A percentile compares a stretch with the other conserved stretches of the same genome.
These are phyloP conservation scores for Trichosporon faecale DNA, from an alignment of 1,284 basidiomycete species.

Conservation along the genomic window DNA sequence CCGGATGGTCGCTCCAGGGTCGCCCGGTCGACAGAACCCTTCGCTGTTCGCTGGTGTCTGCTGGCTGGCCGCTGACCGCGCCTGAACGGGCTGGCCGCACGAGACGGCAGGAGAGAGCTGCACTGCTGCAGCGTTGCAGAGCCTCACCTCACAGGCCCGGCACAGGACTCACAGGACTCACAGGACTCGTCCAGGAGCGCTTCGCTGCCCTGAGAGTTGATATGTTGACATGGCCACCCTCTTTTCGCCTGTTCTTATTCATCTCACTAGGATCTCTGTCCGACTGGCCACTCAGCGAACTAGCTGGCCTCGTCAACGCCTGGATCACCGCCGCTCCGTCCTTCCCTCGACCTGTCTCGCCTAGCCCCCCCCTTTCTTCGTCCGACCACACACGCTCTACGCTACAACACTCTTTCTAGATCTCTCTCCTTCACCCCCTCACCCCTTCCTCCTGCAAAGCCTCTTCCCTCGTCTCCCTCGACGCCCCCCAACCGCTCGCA, in stretches of 20 bases:
- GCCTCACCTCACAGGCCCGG: no score
- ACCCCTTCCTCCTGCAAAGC: background rate
- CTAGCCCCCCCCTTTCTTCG: background rate
- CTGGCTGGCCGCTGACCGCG: no score
- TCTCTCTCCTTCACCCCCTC: slow-evolving; percentile 1
- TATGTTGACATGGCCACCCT: background rate
- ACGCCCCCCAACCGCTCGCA: background rate
- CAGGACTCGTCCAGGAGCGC: background rate
- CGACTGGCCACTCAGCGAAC: background rate
- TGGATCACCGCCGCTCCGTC: background rate
- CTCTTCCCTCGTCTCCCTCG: background rate
- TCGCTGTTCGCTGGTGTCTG: no score
- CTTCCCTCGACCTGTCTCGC: background rate
- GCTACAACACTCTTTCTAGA: slow-evolving; percentile 4
- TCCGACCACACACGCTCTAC: background rate
- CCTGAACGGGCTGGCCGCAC: no score
- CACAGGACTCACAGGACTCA: background rate
- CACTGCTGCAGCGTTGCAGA: background rate
- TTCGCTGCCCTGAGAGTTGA: background rate
- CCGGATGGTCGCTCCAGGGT: background rate
- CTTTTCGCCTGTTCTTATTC: slow-evolving; percentile 1
- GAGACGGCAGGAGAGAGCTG: background rate
- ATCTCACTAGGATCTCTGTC: background rate
- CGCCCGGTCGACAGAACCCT: background rate
- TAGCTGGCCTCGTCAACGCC: background rate